Evolutionary conservation across 2,329 filamentous ascomycete species (phyloP), one percentile per base, ranked within the genome.

Genomic region (Verticillium dahliae): DNA sequence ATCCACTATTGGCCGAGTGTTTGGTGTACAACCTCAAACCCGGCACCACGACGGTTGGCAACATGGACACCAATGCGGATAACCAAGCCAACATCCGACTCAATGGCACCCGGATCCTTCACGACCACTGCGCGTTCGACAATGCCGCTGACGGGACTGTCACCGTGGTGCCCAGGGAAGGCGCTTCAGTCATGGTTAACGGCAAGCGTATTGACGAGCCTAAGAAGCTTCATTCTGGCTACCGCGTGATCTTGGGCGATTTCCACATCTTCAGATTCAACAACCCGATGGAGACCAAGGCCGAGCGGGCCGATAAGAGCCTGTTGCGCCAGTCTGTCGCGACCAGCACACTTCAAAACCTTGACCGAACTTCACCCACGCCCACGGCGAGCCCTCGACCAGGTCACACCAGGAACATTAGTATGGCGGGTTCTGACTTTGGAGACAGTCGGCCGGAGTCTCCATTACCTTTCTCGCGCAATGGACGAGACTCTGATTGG

Each of bases 211-310:
- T 98, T 60, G 87, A 92, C 60, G 92, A 93, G 69, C 88, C 93
- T 1, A 92, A 89, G 67, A 86, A 92, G 66, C 81, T 99, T 54
- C 89, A 93, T 71, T 97, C 93, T 69, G 95, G 95, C 6, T 97
- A 93, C 73, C 90, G 95, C 64, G 90, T 99, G 60, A 99, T 99
- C 65, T 81, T 99, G 10, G 95, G 95, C 50, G 95, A 99, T 74
- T 99, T 99, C 69, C 95, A 99, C 74, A 99, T 99, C 64, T 98
- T 99, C 77, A 85, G 95, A 61, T 99, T 99, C 80, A 99, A 98
- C 70, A 93, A 99, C 72, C 95, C 95, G 0, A 90, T 97, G 81
- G 95, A 99, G 77, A 95, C 95, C 35, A 88, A 91, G 62, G 94
- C 93, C 3, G 95, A 99, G 76, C 82, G 95, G 60, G 93, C 92